Base-by-base conservation (phyloP, 2,329 filamentous ascomycete genomes). In the Rhinocladiella similis region DNA sequence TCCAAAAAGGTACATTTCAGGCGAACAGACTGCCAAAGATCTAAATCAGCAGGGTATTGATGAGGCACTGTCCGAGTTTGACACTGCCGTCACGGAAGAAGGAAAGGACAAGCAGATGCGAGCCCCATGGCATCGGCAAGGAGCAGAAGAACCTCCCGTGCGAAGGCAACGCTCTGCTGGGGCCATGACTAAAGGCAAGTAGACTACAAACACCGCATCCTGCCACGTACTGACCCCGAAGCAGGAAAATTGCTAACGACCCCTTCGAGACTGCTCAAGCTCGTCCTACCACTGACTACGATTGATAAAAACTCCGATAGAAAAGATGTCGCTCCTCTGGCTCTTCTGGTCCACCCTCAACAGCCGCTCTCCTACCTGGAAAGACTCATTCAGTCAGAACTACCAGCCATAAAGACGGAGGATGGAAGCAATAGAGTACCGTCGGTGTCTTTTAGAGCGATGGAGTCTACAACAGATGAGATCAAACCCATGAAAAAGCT, bases 291-390 rank as follows among this genome's bases (percentile, higher is more conserved):
- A 0, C 78, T 95, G 22, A 84, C 83, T 0, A 86, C 83, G 0
- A 73, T 78, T 45, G 84, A 86, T 54, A 77, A 78, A 27, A 81
- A 83, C 60, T 73, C 75, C 1, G 82, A 86, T 60, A 79, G 84
- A 54, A 87, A 88, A 71, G 81, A 86, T 47, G 84, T 93, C n/a
- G 89, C 95, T 65, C 91, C 91, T 0, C 78, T 96, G 12, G 91
- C 91, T 1, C 81, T 96, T 0, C 83, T 96, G 1, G 82, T 96
- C 0, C 92, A 96, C 65, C 91, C 92, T 0, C 90, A 95, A 60
- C 92, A 97, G 68, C 92, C 92, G 0, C 80, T 97, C 2, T 96
- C 90, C 7, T 96, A 96, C 70, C 84, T 96, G 41, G 90, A 96
- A 70, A 84, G 90, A 7, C 77, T 97, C 2, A 92, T 97, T 46